A percentile compares a stretch with the other conserved stretches of the same genome.
phyloP scores from a whole-genome alignment of 768 basidiomycete species.

The Amyloporia xantha region DNA sequence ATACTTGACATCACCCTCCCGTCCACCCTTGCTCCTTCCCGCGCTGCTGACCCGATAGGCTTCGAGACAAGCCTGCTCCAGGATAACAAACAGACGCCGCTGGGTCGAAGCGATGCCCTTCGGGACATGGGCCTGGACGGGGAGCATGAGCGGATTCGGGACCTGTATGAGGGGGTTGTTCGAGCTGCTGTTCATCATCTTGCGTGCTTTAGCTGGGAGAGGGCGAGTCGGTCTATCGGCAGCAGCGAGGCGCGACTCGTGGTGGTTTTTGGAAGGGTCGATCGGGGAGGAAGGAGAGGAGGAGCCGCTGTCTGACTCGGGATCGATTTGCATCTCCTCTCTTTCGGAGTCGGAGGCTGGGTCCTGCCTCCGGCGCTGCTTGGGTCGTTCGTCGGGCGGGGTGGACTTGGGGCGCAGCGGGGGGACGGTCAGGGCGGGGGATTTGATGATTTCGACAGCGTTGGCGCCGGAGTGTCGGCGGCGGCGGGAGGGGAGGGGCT shows the following conservation, averaged over 20 bases:
- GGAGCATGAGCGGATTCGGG: constrained; percentile 75
- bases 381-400: constrained; percentile 48
- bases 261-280: too few relatives aligned
- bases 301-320: constrained; percentile 14
- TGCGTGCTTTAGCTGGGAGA: constrained; percentile 48
- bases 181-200: constrained; percentile 35
- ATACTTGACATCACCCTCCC: constrained; percentile 83
- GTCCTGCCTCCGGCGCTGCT: constrained; percentile 23
- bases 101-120: constrained; percentile 40
- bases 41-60: constrained; percentile 79
- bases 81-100: constrained; percentile 79
- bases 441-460: constrained; percentile 15
- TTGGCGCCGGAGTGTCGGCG: constrained; percentile 47
- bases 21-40: constrained; percentile 42
- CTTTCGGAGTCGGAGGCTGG: constrained; percentile 19
- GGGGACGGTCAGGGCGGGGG: constrained; percentile 31
- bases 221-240: constrained; percentile 57
- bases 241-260: constrained; percentile 13
- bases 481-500: constrained; percentile 14
- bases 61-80: constrained; percentile 94
- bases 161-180: constrained; percentile 41
- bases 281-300: constrained; percentile 9
- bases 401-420: constrained; percentile 73
- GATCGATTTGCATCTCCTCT: constrained; percentile 23
- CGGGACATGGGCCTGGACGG: constrained; percentile 74